Evolutionary conservation across 352 stramenopile species (phyloP), one percentile per base, ranked within the genome.

Genomic region (Pythium utonaiense): DNA sequence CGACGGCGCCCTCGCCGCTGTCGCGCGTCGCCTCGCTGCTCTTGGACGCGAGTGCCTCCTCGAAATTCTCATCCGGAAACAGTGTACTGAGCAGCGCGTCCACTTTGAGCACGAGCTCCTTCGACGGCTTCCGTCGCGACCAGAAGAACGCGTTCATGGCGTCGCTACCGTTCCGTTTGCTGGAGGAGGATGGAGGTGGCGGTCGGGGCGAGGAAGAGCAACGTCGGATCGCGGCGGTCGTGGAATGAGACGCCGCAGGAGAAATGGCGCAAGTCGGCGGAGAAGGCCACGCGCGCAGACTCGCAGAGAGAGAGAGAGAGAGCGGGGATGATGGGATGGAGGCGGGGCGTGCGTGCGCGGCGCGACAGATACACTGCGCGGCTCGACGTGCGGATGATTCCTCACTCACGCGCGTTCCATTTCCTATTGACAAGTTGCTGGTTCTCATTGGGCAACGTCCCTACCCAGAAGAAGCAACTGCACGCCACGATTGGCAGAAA

Each of bases 131-230:
- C 14, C 80, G 62, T 13, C 80, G 75, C 10, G 80, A 74, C 80
- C 82, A 92, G 62, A 92, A 90, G 68, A 92, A 92, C 8, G 82
- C 83, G 70, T 91, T 91, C 75, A 92, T 78, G 3, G 3, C 16
- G 13, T 24, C 19, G 38, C 25, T 28, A 22, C 40, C 6, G 40
- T n/a, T n/a, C n/a, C n/a, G n/a, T n/a, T n/a, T n/a, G n/a, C n/a
- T n/a, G n/a, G n/a, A n/a, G n/a, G n/a, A n/a, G n/a, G n/a, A n/a
- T 45, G 38, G 38, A 28, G 41, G 19, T 28, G 17, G 41, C 27
- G 5, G 41, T 27, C 17, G 14, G 16, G 16, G 41, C n/a, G 12
- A 49, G n/a, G n/a, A 49, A 24, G 41, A 17, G 41, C 6, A 31
- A 52, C 28, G 21, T 50, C 14, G 21, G 21, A 31, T 31, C 21